Evolutionary conservation across 192 early-diverging fungal genomes (phyloP), one percentile per base, ranked within the genome.

Genomic region (Coemansia sp.): DNA sequence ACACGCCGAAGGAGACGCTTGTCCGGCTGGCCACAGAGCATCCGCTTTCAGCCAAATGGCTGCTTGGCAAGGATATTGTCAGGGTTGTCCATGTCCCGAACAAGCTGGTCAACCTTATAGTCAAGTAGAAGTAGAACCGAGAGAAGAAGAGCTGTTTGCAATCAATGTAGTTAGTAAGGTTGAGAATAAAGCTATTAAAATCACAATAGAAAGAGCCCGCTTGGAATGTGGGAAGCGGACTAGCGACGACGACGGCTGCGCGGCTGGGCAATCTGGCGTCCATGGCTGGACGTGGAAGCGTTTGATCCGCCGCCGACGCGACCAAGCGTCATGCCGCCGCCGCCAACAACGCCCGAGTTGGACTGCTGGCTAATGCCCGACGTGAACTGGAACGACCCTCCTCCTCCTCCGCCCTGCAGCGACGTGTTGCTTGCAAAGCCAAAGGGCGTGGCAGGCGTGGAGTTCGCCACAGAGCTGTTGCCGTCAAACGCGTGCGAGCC

Each of bases 51-150:
- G 36, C 67, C 15, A 87, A 87, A 57, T 92, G 85, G 85, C 60
- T 88, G 7, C 58, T 64, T 48, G 84, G 36, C 10, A 63, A 47
- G 22, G 1, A 1, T 7, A 55, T 78, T 38, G 67, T 87, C 54
- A 84, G 84, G 59, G 83, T 77, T 33, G 85, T 96, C 34, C 83
- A 91, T 29, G 86, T 85, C 40, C 75, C 75, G 15, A 65, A 90
- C 38, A 87, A 86, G 57, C 67, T 92, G 4, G 74, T 94, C 22
- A 96, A 91, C 66, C 86, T 93, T 74, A 85, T 96, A 11, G 58
- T 64, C 19, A 54, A 64, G 40, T 30, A 33, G 9, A 53, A 22
- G 9, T 0, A 52, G 38, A 36, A 52, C n/a, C n/a, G n/a, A n/a
- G n/a, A n/a, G n/a, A n/a, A n/a, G n/a, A n/a, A n/a, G n/a, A n/a